Percentiles rank a stretch among this genome's conserved stretches.
phyloP scores from a whole-genome alignment of 495 filamentous ascomycete genomes.

The Tetracladium marchalianum region DNA sequence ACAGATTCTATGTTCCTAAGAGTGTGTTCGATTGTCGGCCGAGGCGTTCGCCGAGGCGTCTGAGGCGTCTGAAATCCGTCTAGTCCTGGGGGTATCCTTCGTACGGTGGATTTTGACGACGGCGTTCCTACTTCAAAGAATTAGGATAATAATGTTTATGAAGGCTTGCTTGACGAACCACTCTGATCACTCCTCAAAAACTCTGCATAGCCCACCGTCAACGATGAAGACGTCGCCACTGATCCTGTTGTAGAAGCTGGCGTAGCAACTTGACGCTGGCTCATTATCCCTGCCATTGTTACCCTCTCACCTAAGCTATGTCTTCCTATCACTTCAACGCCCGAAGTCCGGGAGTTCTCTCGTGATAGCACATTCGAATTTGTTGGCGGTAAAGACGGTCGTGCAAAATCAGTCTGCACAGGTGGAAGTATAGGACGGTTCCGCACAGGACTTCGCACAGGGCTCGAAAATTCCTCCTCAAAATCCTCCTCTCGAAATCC shows the following conservation, averaged over 20 bases:
- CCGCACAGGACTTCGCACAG: not conserved
- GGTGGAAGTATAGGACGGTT: slow-evolving; percentile 6
- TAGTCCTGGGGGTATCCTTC: not conserved
- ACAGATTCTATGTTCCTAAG: slow-evolving; percentile 45
- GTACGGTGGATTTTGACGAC: slow-evolving; percentile 1
- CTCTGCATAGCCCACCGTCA: slow-evolving; percentile 25
- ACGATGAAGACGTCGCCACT: slow-evolving; percentile 27
- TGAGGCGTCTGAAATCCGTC: slow-evolving; percentile 9
- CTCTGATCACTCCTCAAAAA: slow-evolving; percentile 13
- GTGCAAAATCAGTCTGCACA: slow-evolving; percentile 13
- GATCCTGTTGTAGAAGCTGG: slow-evolving; percentile 36
- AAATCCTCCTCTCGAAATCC: not conserved
- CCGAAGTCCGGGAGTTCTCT: slow-evolving; percentile 1
- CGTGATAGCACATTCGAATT: slow-evolving; percentile 1
- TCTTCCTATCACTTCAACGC: slow-evolving; percentile 43
- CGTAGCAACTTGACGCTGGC: slow-evolving; percentile 18
- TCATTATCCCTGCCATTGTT: slow-evolving; percentile 7
- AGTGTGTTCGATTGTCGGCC: slow-evolving; percentile 12
- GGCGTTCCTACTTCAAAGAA: slow-evolving; percentile 4
- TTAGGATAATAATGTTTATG: slow-evolving; percentile 12
- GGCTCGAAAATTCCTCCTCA: slow-evolving; percentile 7
- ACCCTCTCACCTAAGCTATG: slow-evolving; percentile 38
- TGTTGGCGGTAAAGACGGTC: slow-evolving; percentile 13
- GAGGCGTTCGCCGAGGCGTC: slow-evolving; percentile 17
- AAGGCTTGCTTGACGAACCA: slow-evolving; percentile 9